Conservation (phyloP, 352 stramenopile genomes). For the Pythium dissotocum region DNA sequence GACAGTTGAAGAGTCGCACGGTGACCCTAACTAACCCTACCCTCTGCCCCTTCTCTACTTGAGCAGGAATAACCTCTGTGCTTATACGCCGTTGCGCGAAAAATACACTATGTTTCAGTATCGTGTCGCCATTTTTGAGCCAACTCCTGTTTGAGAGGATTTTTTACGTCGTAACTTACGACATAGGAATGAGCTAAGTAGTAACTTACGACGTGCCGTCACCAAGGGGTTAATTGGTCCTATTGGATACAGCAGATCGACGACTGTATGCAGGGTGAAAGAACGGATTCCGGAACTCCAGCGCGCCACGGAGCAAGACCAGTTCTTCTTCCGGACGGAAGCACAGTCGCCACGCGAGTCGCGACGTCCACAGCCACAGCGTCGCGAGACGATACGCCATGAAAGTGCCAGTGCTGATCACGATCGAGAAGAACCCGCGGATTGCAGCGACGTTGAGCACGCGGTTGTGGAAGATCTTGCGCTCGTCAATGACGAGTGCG, state of each 20-base stretch:
- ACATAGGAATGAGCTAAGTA: background rate
- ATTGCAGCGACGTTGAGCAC: slow-evolving; percentile 17
- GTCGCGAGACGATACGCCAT: slow-evolving; percentile 23
- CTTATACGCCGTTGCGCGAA: background rate
- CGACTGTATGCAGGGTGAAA: slow-evolving; percentile 13
- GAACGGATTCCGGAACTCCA: slow-evolving; percentile 26
- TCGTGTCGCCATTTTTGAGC: background rate
- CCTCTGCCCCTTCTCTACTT: background rate
- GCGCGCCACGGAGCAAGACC: slow-evolving; percentile 17
- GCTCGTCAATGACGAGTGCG: slow-evolving; percentile 7
- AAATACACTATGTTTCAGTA: background rate
- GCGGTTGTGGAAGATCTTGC: slow-evolving; percentile 13
- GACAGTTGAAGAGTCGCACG: background rate
- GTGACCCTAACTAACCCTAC: background rate
- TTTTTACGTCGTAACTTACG: background rate
- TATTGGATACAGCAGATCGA: background rate
- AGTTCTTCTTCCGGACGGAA: slow-evolving; percentile 17
- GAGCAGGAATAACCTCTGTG: background rate
- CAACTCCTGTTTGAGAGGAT: background rate
- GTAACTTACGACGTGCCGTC: too few species aligned
- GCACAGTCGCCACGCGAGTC: slow-evolving; percentile 14
- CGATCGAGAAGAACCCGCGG: slow-evolving; percentile 18
- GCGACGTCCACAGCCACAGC: slow-evolving; percentile 22
- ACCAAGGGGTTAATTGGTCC: too few species aligned
- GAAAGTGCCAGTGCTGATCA: slow-evolving; percentile 24